These are phyloP conservation scores for Solanum lycopersicoides DNA, from an alignment of 257 asterid genomes.

Conservation along the genomic window DNA sequence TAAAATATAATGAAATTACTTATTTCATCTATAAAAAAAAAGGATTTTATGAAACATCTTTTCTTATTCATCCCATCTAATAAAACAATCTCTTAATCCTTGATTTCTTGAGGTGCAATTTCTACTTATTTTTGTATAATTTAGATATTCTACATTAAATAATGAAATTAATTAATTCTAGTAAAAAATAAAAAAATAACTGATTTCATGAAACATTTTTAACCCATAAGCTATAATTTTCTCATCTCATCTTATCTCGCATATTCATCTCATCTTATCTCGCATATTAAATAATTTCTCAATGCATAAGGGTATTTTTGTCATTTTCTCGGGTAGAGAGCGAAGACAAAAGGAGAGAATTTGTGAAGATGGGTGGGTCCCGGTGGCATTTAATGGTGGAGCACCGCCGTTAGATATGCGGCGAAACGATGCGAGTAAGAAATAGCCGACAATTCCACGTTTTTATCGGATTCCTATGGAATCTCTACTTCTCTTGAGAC, in stretches of 20 bases:
- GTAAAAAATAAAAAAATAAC: too few species aligned
- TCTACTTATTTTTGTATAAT: not conserved
- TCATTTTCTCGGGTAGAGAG: not conserved
- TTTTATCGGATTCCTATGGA: not conserved
- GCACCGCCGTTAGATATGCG: conserved; percentile 32
- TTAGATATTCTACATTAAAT: not conserved
- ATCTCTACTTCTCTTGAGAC: not conserved
- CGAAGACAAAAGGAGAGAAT: not conserved
- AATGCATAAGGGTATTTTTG: not conserved
- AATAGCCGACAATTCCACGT: conserved; percentile 12
- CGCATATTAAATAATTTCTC: not conserved
- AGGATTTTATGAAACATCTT: too few species aligned
- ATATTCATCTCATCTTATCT: not conserved
- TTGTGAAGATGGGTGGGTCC: not conserved
- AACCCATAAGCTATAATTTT: not conserved
- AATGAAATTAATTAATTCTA: too few species aligned
- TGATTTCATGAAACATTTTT: not conserved
- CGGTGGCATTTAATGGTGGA: not conserved
- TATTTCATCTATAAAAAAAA: too few species aligned
- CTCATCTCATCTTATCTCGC: not conserved
- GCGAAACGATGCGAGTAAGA: conserved; percentile 25
- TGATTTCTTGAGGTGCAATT: not conserved
- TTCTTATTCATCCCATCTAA: too few species aligned
- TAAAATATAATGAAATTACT: too few species aligned
- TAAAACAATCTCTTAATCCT: too few species aligned